Percentiles rank a stretch among this genome's conserved stretches.
phyloP scores from a whole-genome alignment of 2,329 filamentous ascomycete species.

The Sporothrix schenckii region DNA sequence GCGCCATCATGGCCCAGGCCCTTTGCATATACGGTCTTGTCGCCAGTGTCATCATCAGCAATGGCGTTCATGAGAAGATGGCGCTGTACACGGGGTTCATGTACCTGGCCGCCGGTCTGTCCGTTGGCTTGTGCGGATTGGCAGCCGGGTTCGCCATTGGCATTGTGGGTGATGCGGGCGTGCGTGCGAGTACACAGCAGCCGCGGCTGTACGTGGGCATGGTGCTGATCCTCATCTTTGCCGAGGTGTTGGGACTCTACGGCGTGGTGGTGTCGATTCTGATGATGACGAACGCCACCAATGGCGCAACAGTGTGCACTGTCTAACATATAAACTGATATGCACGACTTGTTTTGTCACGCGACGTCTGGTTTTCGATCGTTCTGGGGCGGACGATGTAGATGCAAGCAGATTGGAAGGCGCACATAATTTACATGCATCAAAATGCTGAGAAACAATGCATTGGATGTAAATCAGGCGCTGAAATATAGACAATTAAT shows the following conservation, averaged over 20 bases:
- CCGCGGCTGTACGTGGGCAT: slow-evolving; percentile 96
- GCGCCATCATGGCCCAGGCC: slow-evolving; percentile 91
- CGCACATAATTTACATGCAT: neutral
- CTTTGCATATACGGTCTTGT: slow-evolving; percentile 49
- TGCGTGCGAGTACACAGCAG: slow-evolving; percentile 94
- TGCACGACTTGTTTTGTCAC: neutral
- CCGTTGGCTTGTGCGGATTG: slow-evolving; percentile 88
- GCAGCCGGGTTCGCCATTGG: slow-evolving; percentile 97
- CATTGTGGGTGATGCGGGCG: slow-evolving; percentile 90
- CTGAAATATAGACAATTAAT: slow-evolving; percentile 18
- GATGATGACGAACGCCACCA: slow-evolving; percentile 51
- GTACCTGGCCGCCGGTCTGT: slow-evolving; percentile 88
- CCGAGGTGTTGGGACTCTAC: slow-evolving; percentile 94
- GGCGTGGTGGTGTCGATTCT: slow-evolving; percentile 61
- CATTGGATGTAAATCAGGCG: slow-evolving; percentile 21
- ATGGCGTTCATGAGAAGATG: slow-evolving; percentile 74
- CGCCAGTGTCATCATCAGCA: slow-evolving; percentile 44
- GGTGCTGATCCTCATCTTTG: slow-evolving; percentile 98
- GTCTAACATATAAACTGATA: neutral
- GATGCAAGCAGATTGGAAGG: neutral
- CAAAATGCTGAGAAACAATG: neutral
- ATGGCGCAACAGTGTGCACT: slow-evolving; percentile 46
- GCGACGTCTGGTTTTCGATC: neutral
- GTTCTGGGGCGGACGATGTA: neutral
- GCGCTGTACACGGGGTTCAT: slow-evolving; percentile 80